Evolutionary conservation across 176 grass and related monocot genomes (phyloP).

Genomic region (sorghum (Sorghum bicolor)): Sorghum_bicolor_NCBIv3 NC_012870.2:5380501-5381000

Average conservation of each 20-base stretch:
- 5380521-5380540: conserved; percentile 2
- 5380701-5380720: background rate
- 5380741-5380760: background rate
- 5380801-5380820: background rate
- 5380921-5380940: background rate
- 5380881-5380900: background rate
- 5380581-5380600: background rate
- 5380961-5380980: background rate
- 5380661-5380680: background rate
- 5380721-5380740: background rate
- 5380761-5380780: background rate
- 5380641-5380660: background rate
- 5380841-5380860: background rate
- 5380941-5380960: background rate
- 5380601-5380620: too few species aligned
- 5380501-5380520: background rate
- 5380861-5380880: background rate
- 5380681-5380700: background rate
- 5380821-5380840: background rate
- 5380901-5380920: conserved; percentile 4
- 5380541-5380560: background rate
- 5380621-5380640: conserved; percentile 25
- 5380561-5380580: background rate
- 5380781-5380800: conserved; percentile 19
- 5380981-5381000: conserved; percentile 3